Evolutionary conservation across 1,284 basidiomycete genomes (phyloP), one percentile per base, ranked within the genome.

Genomic region (Salmacisia buchloeana): DNA sequence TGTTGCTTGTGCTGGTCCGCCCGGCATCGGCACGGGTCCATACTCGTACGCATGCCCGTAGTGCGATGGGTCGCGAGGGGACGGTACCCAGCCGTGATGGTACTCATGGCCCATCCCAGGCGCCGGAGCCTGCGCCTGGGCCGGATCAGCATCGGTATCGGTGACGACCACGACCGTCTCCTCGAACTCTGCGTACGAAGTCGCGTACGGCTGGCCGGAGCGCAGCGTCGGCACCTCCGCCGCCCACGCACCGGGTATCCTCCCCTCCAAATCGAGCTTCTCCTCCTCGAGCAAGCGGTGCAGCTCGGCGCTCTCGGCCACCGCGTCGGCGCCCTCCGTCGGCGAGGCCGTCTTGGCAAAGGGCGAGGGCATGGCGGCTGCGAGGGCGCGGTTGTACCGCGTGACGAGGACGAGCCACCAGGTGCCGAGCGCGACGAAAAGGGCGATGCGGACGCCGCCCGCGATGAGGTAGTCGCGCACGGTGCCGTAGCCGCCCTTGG

Each of bases 301-400:
- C 59, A 66, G 66, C 33, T 66, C 65, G 6, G 65, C 63, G 58
- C 65, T 66, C 41, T 66, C 65, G 12, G 46, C 36, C 15, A 61
- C 34, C n/a, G n/a, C n/a, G 34, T 54, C 34, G 13, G 41, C 18
- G 25, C 52, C 58, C 21, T 57, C 62, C 39, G 39, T 31, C n/a
- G 46, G 15, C 25, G 25, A 21, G 18, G 12, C 21, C 2, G 31
- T 38, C 35, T 21, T 36, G 10, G 29, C 57, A 33, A 54, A 54
- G 13, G 49, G 49, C 25, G 49, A 54, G 7, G 49, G 27, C 49
- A 54, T 54, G 3, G 49, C 25, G 27, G 29, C 27, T 12, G 49
- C 49, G n/a, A 64, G 45, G 1, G 63, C 27, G 18, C 23, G 38
- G 54, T 66, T 66, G 62, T 66, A 66, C 4, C 63, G n/a, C 3